A percentile compares a stretch with the other conserved stretches of the same genome.
These are phyloP conservation scores for Pleurotus pulmonarius DNA, from an alignment of 768 basidiomycete genomes.

Conservation along the genomic window DNA sequence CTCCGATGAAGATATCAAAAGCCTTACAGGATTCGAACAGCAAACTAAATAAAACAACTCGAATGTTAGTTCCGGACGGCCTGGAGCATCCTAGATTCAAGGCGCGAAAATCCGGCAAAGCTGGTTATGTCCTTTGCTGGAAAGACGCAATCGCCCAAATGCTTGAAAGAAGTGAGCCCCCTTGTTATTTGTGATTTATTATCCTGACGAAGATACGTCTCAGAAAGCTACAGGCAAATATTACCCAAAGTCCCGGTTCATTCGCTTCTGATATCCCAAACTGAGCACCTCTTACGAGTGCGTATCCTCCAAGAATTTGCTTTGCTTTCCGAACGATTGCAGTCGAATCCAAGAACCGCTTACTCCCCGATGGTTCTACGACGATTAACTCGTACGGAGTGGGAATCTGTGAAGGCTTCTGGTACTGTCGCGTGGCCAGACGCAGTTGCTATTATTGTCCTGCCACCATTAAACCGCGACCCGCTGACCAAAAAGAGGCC, in stretches of 20 bases:
- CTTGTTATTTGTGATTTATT: not conserved
- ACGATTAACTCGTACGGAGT: constrained; percentile 63
- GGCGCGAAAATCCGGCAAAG: constrained; percentile 38
- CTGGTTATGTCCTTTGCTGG: constrained; percentile 59
- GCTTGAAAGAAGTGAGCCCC: constrained; percentile 29
- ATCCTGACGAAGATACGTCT: constrained; percentile 10
- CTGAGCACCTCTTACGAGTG: constrained; percentile 63
- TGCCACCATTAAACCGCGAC: constrained; percentile 62
- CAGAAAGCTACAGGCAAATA: constrained; percentile 25
- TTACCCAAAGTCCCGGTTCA: constrained; percentile 29
- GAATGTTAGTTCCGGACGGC: constrained; percentile 46
- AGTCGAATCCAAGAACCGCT: constrained; percentile 16
- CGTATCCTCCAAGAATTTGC: constrained; percentile 76
- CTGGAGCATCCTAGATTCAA: constrained; percentile 64
- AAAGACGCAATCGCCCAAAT: constrained; percentile 41
- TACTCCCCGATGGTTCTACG: constrained; percentile 42
- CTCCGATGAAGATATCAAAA: constrained; percentile 38
- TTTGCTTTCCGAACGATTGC: constrained; percentile 45
- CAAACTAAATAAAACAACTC: constrained; percentile 11
- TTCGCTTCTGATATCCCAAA: constrained; percentile 47
- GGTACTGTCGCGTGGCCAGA: constrained; percentile 44
- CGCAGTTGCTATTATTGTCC: constrained; percentile 65
- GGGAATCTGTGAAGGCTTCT: constrained; percentile 41
- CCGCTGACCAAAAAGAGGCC: constrained; percentile 42
- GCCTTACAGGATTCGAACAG: constrained; percentile 9